These are phyloP conservation scores for Eutypella sp. DNA, from an alignment of 2,329 filamentous ascomycete genomes.

Conservation along the genomic window DNA sequence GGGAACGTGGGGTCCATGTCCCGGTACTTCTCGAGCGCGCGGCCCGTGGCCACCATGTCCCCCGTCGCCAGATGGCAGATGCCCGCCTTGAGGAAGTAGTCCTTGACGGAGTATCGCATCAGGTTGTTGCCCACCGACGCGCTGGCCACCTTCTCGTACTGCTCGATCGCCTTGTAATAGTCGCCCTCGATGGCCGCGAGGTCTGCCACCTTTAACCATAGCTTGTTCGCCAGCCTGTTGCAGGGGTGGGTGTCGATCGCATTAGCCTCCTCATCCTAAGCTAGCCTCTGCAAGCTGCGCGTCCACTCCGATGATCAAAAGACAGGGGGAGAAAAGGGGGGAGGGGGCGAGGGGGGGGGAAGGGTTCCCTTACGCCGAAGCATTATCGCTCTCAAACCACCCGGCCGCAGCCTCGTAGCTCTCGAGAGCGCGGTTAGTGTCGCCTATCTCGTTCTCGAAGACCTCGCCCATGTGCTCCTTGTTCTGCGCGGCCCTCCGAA, in stretches of 20 bases:
- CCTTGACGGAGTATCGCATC: slow-evolving; percentile 91
- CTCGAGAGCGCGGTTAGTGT: slow-evolving; percentile 72
- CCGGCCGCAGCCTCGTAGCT: slow-evolving; percentile 80
- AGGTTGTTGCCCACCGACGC: slow-evolving; percentile 81
- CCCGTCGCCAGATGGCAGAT: slow-evolving; percentile 75
- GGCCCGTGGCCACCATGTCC: slow-evolving; percentile 73
- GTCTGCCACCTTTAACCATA: slow-evolving; percentile 88
- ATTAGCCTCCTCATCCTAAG: slow-evolving; percentile 3
- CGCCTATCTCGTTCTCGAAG: slow-evolving; percentile 75
- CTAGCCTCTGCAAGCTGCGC: neutral
- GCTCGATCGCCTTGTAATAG: slow-evolving; percentile 76
- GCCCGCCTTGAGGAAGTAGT: slow-evolving; percentile 90
- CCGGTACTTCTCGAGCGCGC: slow-evolving; percentile 76
- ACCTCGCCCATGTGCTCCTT: slow-evolving; percentile 86
- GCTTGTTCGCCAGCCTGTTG: slow-evolving; percentile 84
- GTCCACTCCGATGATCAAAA: too few relatives aligned
- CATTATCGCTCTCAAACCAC: slow-evolving; percentile 87
- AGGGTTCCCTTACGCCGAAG: slow-evolving; percentile 60
- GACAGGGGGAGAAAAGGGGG: too few relatives aligned
- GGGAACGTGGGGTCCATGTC: slow-evolving; percentile 75
- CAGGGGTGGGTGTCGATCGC: slow-evolving; percentile 2
- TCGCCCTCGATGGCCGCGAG: slow-evolving; percentile 75
- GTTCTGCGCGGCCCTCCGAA: slow-evolving; percentile 82
- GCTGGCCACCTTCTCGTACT: slow-evolving; percentile 79
- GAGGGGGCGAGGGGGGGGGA: too few relatives aligned